Evolutionary conservation across 2,329 filamentous ascomycete species (phyloP).

Genomic region (Sodiomyces alkalinus): DNA sequence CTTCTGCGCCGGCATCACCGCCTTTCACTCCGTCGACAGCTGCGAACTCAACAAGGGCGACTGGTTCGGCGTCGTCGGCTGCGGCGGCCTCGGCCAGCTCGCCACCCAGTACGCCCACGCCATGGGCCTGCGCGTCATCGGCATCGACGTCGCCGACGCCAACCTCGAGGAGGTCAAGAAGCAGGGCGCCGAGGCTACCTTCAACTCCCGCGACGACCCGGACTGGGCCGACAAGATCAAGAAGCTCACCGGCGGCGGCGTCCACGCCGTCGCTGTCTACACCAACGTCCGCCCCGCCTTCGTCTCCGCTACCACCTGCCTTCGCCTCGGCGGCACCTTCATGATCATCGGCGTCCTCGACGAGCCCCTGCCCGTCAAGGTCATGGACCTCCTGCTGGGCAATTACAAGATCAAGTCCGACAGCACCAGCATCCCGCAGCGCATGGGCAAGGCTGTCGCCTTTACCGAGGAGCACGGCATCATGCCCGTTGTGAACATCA

Average conservation of each 20-base stretch:
- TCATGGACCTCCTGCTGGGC: conserved; percentile 23
- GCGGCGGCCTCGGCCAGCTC: conserved; percentile 28
- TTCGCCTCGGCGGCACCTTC: conserved; percentile 21
- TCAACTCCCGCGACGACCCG: conserved; percentile 23
- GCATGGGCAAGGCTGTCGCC: conserved; percentile 25
- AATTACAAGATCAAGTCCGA: conserved; percentile 24
- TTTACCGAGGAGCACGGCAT: conserved; percentile 26
- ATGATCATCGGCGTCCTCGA: conserved; percentile 26
- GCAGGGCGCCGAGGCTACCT: conserved; percentile 23
- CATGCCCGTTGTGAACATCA: conserved; percentile 21
- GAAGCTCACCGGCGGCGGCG: conserved; percentile 23
- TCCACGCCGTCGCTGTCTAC: conserved; percentile 24
- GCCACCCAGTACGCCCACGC: conserved; percentile 29
- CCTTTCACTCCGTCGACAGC: conserved; percentile 22
- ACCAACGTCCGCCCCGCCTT: conserved; percentile 21
- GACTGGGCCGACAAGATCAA: conserved; percentile 22
- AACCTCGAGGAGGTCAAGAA: conserved; percentile 22
- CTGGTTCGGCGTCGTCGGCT: conserved; percentile 26
- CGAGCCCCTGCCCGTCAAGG: conserved; percentile 18
- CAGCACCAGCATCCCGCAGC: conserved; percentile 23
- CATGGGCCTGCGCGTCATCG: conserved; percentile 25
- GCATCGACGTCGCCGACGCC: conserved; percentile 26
- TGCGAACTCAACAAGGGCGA: conserved; percentile 18
- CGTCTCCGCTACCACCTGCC: conserved; percentile 17
- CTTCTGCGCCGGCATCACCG: conserved; percentile 35